These are phyloP conservation scores for Chalara sp. DNA, from an alignment of 2,329 filamentous ascomycete species.

Conservation along the genomic window DNA sequence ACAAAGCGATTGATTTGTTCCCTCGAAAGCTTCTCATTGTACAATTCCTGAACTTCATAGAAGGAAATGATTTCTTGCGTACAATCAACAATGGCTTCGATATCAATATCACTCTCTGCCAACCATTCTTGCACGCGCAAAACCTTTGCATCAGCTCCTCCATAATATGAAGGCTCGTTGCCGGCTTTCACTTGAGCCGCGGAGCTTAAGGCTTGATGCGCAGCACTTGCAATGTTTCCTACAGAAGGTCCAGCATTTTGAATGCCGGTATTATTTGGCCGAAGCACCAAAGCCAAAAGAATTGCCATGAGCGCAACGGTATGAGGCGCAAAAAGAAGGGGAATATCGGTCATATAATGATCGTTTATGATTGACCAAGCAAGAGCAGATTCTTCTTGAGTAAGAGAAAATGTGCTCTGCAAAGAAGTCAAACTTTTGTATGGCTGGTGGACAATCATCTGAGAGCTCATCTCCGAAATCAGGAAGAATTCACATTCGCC, in stretches of 20 bases:
- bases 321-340: constrained; percentile 61
- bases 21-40: constrained; percentile 29
- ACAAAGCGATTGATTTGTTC: constrained; percentile 31
- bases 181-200: constrained; percentile 18
- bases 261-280: constrained; percentile 43
- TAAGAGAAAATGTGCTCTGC: constrained; percentile 52
- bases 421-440: constrained; percentile 61
- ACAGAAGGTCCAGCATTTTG: constrained; percentile 35
- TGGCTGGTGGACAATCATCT: constrained; percentile 67
- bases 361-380: constrained; percentile 70
- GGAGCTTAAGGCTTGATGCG: constrained; percentile 25
- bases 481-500: constrained; percentile 71
- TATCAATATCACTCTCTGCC: constrained; percentile 62
- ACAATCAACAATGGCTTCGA: constrained; percentile 61
- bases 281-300: constrained; percentile 60
- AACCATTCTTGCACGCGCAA: constrained; percentile 60
- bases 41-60: constrained; percentile 46
- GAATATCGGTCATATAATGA: constrained; percentile 65
- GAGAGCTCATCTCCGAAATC: constrained; percentile 68
- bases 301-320: constrained; percentile 64
- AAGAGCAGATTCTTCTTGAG: constrained; percentile 55
- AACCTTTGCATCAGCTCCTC: constrained; percentile 18
- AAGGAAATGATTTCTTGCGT: constrained; percentile 67
- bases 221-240: constrained; percentile 26
- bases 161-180: constrained; percentile 14